Evolutionary conservation across 352 stramenopile genomes (phyloP).

Genomic region (Plasmopara muralis): DNA sequence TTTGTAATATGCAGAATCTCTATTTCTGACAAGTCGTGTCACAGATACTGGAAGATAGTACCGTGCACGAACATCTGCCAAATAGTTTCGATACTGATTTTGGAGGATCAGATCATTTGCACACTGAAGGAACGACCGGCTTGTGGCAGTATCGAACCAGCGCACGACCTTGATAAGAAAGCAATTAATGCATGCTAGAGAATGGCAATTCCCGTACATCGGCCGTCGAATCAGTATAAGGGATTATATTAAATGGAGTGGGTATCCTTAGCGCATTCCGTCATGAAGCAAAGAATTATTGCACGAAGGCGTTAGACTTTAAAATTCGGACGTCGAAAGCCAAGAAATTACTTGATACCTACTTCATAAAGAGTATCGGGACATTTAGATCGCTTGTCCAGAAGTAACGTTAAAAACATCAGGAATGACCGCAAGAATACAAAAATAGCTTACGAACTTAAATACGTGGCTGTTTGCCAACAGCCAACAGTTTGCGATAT

Average conservation of each 20-base stretch:
- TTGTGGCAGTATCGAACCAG: slow-evolving; percentile 18
- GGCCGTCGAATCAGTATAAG: slow-evolving; percentile 5
- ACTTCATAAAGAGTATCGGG: slow-evolving; percentile 20
- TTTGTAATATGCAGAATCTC: neutral
- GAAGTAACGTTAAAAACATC: slow-evolving; percentile 1
- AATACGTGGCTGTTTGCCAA: slow-evolving; percentile 46
- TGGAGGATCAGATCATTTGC: slow-evolving; percentile 68
- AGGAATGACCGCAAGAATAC: neutral
- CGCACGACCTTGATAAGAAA: slow-evolving; percentile 2
- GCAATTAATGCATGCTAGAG: neutral
- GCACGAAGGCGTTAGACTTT: slow-evolving; percentile 3
- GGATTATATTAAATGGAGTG: slow-evolving; percentile 5
- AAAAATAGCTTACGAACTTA: slow-evolving; percentile 3
- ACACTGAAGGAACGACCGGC: slow-evolving; percentile 50
- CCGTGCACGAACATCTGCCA: too few relatives aligned
- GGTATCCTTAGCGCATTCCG: slow-evolving; percentile 12
- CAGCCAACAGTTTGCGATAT: slow-evolving; percentile 73
- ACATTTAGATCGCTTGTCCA: slow-evolving; percentile 39
- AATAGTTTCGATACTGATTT: slow-evolving; percentile 18
- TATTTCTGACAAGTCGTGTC: slow-evolving; percentile 2
- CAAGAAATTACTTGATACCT: too few relatives aligned
- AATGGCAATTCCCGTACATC: slow-evolving; percentile 13
- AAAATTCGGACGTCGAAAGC: slow-evolving; percentile 3
- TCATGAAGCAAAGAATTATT: slow-evolving; percentile 10
- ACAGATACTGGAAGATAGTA: too few relatives aligned